Conservation (phyloP, 2,329 filamentous ascomycete genomes). For the Triangularia setosa region DNA sequence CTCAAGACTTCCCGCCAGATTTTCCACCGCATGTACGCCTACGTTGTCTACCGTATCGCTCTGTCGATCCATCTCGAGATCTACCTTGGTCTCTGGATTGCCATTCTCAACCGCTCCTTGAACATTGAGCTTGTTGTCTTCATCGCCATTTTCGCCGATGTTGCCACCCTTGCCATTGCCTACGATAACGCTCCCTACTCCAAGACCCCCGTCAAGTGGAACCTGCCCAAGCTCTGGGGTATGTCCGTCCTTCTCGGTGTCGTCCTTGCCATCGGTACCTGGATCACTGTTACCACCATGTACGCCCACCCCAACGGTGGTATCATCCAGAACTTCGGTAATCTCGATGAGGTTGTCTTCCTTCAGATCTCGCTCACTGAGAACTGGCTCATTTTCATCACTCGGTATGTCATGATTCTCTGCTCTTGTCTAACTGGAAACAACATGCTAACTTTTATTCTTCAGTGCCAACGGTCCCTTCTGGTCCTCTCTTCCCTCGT, state of each 20-base stretch:
- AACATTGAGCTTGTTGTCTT: constrained; percentile 88
- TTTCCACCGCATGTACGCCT: constrained; percentile 95
- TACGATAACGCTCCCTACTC: constrained; percentile 91
- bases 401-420: constrained; percentile 39
- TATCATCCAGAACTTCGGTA: constrained; percentile 87
- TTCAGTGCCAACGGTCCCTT: constrained; percentile 80
- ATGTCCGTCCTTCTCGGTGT: constrained; percentile 82
- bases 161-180: constrained; percentile 85
- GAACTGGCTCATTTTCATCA: constrained; percentile 97
- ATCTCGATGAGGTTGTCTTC: constrained; percentile 78
- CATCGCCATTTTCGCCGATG: constrained; percentile 91
- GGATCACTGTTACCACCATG: constrained; percentile 87
- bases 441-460: neutral
- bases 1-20: constrained; percentile 92
- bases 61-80: constrained; percentile 88
- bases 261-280: constrained; percentile 77
- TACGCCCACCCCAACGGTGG: constrained; percentile 65
- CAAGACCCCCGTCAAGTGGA: constrained; percentile 88
- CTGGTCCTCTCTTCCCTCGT: constrained; percentile 85
- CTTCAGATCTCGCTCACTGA: constrained; percentile 86
- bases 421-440: neutral
- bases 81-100: constrained; percentile 88
- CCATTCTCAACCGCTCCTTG: constrained; percentile 76
- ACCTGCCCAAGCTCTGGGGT: constrained; percentile 89
- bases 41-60: constrained; percentile 92